These are phyloP conservation scores for Backusella westeae DNA, from an alignment of 192 early-diverging fungal genomes.

Conservation along the genomic window DNA sequence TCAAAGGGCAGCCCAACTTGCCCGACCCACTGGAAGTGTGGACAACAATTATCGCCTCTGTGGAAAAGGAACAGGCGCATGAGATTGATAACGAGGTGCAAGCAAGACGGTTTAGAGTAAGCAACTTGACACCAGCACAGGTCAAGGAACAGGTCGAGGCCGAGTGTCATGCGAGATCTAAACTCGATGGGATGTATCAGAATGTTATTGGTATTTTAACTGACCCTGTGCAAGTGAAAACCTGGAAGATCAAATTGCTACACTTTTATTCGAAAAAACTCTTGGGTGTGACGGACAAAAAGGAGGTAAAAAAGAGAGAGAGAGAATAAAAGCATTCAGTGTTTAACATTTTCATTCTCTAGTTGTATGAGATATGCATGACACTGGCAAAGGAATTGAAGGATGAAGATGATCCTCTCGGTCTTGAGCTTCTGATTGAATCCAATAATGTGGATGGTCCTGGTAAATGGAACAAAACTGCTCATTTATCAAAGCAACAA, in stretches of 20 bases:
- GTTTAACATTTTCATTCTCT: background rate
- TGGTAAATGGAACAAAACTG: slow-evolving; percentile 20
- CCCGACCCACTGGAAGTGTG: slow-evolving; percentile 38
- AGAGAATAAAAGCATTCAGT: too few species aligned
- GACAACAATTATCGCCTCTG: slow-evolving; percentile 26
- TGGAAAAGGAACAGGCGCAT: slow-evolving; percentile 37
- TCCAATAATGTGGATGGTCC: slow-evolving; percentile 34
- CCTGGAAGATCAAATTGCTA: slow-evolving; percentile 23
- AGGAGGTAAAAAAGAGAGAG: background rate
- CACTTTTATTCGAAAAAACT: slow-evolving; percentile 16
- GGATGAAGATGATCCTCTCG: slow-evolving; percentile 25
- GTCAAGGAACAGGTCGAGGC: slow-evolving; percentile 60
- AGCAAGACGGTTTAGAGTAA: slow-evolving; percentile 64
- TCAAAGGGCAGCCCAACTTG: slow-evolving; percentile 29
- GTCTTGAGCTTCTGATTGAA: slow-evolving; percentile 51
- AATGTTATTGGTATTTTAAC: slow-evolving; percentile 3
- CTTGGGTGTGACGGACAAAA: slow-evolving; percentile 6
- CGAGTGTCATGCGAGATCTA: slow-evolving; percentile 64
- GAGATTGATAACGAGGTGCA: slow-evolving; percentile 60
- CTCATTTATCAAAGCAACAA: too few species aligned
- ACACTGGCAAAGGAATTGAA: slow-evolving; percentile 35
- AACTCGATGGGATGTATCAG: slow-evolving; percentile 28
- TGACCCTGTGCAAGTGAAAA: background rate
- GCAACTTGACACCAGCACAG: slow-evolving; percentile 58
- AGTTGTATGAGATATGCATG: slow-evolving; percentile 39